Percentiles rank a stretch among this genome's conserved stretches.
Conservation (phyloP, 179 eudicot species). For the Corrigiola litoralis region DNA sequence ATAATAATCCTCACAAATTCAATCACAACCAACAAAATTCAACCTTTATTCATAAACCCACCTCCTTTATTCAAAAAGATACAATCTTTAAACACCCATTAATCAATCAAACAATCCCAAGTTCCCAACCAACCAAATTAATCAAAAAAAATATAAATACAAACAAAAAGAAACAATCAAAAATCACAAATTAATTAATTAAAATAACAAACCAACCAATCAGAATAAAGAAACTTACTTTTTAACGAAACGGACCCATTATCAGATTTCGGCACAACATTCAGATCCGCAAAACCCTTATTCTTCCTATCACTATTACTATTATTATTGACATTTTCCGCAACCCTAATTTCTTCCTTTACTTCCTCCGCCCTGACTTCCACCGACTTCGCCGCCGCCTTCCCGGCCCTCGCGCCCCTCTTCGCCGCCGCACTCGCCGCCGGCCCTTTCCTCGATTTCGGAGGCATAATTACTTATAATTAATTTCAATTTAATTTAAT, state of each 20-base stretch:
- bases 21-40: not conserved
- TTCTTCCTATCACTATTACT: not conserved
- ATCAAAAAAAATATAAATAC: not conserved
- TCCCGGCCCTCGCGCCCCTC: conserved; percentile 31
- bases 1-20: too few relatives aligned
- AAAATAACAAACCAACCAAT: not conserved
- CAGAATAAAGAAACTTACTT: conserved; percentile 29
- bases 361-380: conserved; percentile 19
- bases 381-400: conserved; percentile 16
- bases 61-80: conserved; percentile 1
- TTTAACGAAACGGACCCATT: conserved; percentile 26
- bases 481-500: not conserved
- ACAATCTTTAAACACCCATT: not conserved
- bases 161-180: not conserved
- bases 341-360: conserved; percentile 18
- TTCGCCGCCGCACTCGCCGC: conserved; percentile 29
- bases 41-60: not conserved
- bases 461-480: conserved; percentile 36
- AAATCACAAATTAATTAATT: too few relatives aligned
- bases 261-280: conserved; percentile 15
- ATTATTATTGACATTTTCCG: not conserved
- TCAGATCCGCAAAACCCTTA: conserved; percentile 26
- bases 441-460: conserved; percentile 37
- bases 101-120: not conserved
- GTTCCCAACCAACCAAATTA: not conserved